Percentiles rank a stretch among this genome's conserved stretches.
Evolutionary conservation across 257 asterid species (phyloP).

Genomic region (Solanum commersonii): DNA sequence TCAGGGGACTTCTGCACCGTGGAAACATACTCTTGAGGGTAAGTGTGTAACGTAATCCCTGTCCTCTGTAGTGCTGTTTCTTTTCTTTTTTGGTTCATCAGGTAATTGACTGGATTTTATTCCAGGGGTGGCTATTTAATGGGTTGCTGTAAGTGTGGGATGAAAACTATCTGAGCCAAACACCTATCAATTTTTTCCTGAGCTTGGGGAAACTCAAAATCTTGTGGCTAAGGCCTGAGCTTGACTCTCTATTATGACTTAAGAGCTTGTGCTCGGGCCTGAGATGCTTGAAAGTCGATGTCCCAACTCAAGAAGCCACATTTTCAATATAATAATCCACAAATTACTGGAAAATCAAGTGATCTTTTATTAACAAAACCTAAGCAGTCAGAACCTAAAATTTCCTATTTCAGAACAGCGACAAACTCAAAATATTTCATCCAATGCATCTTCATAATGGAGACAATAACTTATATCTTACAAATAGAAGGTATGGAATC

Average conservation of each 20-base stretch:
- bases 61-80: neutral
- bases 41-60: neutral
- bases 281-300: neutral
- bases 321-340: neutral
- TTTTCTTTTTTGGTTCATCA: neutral
- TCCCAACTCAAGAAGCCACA: neutral
- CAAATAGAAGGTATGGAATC: neutral
- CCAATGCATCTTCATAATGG: neutral
- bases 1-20: slow-evolving; percentile 88
- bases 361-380: no score
- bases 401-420: neutral
- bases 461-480: neutral
- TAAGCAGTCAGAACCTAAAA: neutral
- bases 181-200: neutral
- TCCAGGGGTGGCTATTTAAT: neutral
- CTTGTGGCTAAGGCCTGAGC: neutral
- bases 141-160: neutral
- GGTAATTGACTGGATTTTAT: neutral
- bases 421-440: neutral
- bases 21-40: slow-evolving; percentile 96
- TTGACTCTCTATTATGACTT: neutral
- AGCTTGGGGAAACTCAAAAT: neutral
- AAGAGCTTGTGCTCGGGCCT: neutral
- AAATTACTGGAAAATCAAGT: neutral
- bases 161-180: neutral